Percentiles rank a stretch among this genome's conserved stretches.
These are phyloP conservation scores for Paramecium primaurelia DNA, from an alignment of 73 alveolate species.

Conservation along the genomic window DNA sequence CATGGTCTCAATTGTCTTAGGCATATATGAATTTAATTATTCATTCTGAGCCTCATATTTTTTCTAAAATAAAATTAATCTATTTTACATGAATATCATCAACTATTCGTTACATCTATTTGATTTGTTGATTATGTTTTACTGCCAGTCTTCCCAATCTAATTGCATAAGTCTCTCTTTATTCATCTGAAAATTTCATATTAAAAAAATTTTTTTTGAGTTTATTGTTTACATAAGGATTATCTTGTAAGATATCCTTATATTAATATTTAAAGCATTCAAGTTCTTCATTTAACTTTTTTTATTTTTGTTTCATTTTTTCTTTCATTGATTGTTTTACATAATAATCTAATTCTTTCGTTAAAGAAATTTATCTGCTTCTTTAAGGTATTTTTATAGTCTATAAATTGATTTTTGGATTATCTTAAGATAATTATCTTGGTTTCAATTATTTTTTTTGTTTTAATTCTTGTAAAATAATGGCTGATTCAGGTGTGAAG, in stretches of 20 bases:
- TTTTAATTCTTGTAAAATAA: neutral
- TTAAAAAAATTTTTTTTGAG: neutral
- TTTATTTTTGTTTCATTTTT: neutral
- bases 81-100: neutral
- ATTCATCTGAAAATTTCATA: conserved; percentile 2
- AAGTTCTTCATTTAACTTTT: neutral
- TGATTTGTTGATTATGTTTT: neutral
- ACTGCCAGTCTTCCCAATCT: neutral
- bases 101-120: neutral
- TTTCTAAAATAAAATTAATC: neutral
- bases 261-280: neutral
- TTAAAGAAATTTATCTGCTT: neutral
- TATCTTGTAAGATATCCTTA: neutral
- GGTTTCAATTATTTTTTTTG: neutral
- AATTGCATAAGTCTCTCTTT: neutral
- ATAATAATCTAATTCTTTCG: conserved; percentile 14
- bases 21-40: neutral
- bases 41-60: neutral
- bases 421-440: neutral
- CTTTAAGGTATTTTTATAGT: neutral
- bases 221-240: neutral
- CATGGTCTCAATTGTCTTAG: neutral
- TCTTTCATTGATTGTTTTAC: neutral
- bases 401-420: neutral
- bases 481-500: conserved; percentile 13